Percentiles rank a stretch among this genome's conserved stretches.
phyloP scores from a whole-genome alignment of 192 early-diverging fungal species.

The Nowakowskiella sp. region DNA sequence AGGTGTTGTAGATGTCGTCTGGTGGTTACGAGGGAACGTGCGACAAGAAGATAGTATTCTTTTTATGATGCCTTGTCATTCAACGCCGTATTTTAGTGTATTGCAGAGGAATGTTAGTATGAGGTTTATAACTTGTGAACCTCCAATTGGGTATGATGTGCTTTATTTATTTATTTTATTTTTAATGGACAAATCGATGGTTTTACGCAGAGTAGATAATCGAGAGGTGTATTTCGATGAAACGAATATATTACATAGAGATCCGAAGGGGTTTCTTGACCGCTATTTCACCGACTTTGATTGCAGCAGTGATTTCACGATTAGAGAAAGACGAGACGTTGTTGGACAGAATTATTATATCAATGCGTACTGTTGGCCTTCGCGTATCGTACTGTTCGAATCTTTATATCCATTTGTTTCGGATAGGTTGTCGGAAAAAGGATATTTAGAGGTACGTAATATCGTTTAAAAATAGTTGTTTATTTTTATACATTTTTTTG shows the following conservation, averaged over 20 bases:
- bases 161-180: neutral
- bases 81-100: constrained; percentile 86
- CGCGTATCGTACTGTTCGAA: constrained; percentile 76
- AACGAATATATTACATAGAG: constrained; percentile 68
- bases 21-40: constrained; percentile 52
- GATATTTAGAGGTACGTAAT: constrained; percentile 49
- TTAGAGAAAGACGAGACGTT: neutral
- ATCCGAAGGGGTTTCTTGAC: constrained; percentile 54
- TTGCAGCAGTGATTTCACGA: neutral
- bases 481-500: constrained; percentile 27
- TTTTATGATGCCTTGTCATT: constrained; percentile 96
- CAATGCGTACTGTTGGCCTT: constrained; percentile 45
- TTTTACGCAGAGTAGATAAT: constrained; percentile 9
- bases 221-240: constrained; percentile 51
- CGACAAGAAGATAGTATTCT: constrained; percentile 35
- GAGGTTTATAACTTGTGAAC: constrained; percentile 88
- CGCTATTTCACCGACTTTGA: constrained; percentile 30
- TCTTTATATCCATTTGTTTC: constrained; percentile 31
- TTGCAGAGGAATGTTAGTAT: constrained; percentile 62
- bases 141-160: constrained; percentile 55
- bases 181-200: neutral
- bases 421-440: constrained; percentile 21
- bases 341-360: constrained; percentile 24
- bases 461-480: neutral
- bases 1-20: constrained; percentile 83